Conservation (phyloP, 345 rosid species). For the Schrenkiella parvula region DNA sequence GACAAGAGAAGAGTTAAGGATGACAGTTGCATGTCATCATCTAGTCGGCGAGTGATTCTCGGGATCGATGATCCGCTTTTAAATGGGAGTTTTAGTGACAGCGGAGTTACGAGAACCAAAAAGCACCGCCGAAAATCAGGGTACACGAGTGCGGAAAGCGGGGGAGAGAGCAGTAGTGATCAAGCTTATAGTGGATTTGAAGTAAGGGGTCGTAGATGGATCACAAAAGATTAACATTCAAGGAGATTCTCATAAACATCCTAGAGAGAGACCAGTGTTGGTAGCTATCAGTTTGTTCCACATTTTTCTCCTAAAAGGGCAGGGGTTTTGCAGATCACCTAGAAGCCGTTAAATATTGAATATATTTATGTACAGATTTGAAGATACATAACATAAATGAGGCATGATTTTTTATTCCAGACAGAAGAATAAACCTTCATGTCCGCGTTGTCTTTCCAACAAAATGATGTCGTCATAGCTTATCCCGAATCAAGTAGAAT, state of each 20-base stretch:
- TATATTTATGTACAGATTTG: constrained; percentile 31
- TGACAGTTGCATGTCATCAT: constrained; percentile 70
- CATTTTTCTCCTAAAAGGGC: constrained; percentile 15
- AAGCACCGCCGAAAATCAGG: constrained; percentile 71
- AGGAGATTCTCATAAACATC: not conserved
- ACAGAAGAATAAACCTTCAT: constrained; percentile 12
- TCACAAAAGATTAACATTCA: constrained; percentile 57
- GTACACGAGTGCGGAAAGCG: constrained; percentile 77
- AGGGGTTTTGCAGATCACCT: constrained; percentile 15
- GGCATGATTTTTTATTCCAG: constrained; percentile 9
- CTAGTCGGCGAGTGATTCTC: constrained; percentile 65
- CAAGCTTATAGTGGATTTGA: constrained; percentile 70
- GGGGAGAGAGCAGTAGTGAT: constrained; percentile 96
- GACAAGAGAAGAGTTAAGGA: constrained; percentile 79
- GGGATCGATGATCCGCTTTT: constrained; percentile 97
- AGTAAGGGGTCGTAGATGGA: constrained; percentile 78
- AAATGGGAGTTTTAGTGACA: constrained; percentile 86
- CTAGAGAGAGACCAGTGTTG: not conserved
- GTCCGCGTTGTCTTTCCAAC: constrained; percentile 3
- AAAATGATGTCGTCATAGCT: not conserved
- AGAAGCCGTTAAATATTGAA: constrained; percentile 19
- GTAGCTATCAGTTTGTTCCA: constrained; percentile 11
- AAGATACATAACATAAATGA: constrained; percentile 18
- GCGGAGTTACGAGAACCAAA: constrained; percentile 60
- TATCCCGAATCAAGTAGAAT: not conserved